phyloP scores from a whole-genome alignment of 2,329 filamentous ascomycete genomes.

The Colletotrichum chlorophyti region DNA sequence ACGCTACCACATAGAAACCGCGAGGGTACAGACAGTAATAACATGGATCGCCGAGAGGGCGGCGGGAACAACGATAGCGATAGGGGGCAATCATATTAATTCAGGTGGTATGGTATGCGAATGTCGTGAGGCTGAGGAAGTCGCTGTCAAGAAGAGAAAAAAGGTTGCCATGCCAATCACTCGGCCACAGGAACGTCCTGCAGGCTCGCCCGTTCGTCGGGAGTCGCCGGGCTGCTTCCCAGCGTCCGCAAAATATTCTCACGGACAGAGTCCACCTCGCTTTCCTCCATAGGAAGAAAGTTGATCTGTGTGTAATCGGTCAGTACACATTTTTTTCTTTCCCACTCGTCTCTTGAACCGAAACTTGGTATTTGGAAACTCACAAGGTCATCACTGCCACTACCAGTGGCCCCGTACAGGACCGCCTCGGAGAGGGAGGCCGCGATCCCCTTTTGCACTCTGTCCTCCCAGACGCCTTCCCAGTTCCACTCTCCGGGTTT shows the following conservation, averaged over 20 bases:
- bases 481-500: conserved; percentile 92
- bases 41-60: too few relatives aligned
- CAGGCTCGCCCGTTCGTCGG: conserved; percentile 28
- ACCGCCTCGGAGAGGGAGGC: conserved; percentile 80
- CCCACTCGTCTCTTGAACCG: too few relatives aligned
- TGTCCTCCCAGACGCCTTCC: conserved; percentile 95
- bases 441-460: conserved; percentile 80
- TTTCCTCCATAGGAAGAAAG: conserved; percentile 70
- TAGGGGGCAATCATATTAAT: neutral
- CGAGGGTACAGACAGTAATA: too few relatives aligned
- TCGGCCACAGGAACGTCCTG: conserved; percentile 23
- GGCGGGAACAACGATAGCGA: neutral
- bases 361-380: too few relatives aligned
- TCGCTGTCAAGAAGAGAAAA: conserved; percentile 14
- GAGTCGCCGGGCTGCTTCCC: conserved; percentile 34
- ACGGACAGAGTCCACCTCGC: conserved; percentile 63
- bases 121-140: conserved; percentile 23
- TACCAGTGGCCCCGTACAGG: conserved; percentile 70
- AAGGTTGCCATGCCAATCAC: too few relatives aligned
- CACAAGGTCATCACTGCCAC: conserved; percentile 45
- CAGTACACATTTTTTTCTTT: neutral
- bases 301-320: conserved; percentile 56
- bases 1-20: too few relatives aligned
- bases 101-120: neutral
- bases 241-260: conserved; percentile 63